A percentile compares a stretch with the other conserved stretches of the same genome.
These are phyloP conservation scores for Sphaerulina populicola DNA, from an alignment of 2,329 filamentous ascomycete species.

Conservation along the genomic window DNA sequence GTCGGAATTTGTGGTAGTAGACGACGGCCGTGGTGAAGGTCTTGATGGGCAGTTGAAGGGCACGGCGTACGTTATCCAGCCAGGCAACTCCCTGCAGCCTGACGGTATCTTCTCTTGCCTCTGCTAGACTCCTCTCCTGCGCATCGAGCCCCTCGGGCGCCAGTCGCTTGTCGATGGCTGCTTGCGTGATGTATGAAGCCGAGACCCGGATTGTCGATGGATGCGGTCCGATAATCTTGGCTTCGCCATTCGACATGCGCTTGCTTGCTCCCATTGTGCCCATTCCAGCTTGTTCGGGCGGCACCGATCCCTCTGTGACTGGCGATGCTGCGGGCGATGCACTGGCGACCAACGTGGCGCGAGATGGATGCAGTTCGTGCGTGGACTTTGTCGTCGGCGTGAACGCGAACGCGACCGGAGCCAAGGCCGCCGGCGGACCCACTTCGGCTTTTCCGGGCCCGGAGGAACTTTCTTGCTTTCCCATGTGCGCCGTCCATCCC, in stretches of 20 bases:
- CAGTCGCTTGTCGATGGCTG: constrained; percentile 66
- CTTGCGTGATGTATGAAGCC: constrained; percentile 73
- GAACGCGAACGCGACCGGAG: neutral
- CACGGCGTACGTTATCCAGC: constrained; percentile 75
- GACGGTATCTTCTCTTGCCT: constrained; percentile 66
- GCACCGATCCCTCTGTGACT: constrained; percentile 5
- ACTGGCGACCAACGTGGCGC: neutral
- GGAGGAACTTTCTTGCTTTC: neutral
- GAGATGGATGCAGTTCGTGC: constrained; percentile 7
- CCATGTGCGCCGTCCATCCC: neutral
- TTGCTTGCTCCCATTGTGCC: constrained; percentile 28
- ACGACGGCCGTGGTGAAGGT: constrained; percentile 87
- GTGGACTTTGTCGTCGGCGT: no score
- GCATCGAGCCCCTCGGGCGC: constrained; percentile 52
- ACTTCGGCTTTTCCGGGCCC: neutral
- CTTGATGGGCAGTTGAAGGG: constrained; percentile 75
- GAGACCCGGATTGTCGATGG: constrained; percentile 57
- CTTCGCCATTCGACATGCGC: constrained; percentile 29
- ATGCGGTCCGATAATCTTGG: constrained; percentile 44
- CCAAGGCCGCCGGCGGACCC: constrained; percentile 1
- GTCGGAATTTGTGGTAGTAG: constrained; percentile 89
- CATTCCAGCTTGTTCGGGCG: neutral
- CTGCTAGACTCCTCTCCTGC: constrained; percentile 45
- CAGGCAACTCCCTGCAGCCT: constrained; percentile 79
- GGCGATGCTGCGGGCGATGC: neutral